Conservation (phyloP, 2,329 filamentous ascomycete genomes). For the Drechslerella stenobrocha region DNA sequence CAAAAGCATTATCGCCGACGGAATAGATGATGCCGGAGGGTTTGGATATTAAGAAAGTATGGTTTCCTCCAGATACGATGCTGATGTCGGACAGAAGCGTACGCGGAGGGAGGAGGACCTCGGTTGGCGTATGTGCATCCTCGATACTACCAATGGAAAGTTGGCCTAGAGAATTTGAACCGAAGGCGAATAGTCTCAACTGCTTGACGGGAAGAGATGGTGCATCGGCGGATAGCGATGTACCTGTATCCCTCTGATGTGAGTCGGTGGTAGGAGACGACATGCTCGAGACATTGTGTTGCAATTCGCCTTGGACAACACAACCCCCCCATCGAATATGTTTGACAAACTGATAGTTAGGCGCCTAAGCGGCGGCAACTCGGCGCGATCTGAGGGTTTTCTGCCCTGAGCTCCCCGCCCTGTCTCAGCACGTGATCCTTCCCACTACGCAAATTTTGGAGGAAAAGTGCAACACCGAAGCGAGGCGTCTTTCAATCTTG, state of each 20-base stretch:
- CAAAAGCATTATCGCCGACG: slow-evolving; percentile 65
- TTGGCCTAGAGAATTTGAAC: slow-evolving; percentile 62
- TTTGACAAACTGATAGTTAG: not conserved
- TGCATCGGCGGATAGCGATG: slow-evolving; percentile 1
- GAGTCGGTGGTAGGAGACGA: no score
- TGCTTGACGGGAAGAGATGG: not conserved
- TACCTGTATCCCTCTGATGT: no score
- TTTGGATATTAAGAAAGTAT: slow-evolving; percentile 72
- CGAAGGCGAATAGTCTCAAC: slow-evolving; percentile 57
- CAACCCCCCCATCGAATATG: not conserved
- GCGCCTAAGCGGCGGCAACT: not conserved
- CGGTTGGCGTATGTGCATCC: slow-evolving; percentile 55
- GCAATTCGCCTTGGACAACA: not conserved
- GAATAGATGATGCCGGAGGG: slow-evolving; percentile 62
- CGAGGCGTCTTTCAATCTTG: slow-evolving; percentile 42
- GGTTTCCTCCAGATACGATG: slow-evolving; percentile 76
- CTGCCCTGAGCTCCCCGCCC: slow-evolving; percentile 34
- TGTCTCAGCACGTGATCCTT: slow-evolving; percentile 28
- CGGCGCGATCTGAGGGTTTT: slow-evolving; percentile 22
- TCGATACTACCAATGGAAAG: slow-evolving; percentile 59
- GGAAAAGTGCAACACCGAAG: slow-evolving; percentile 37
- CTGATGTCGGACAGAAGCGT: slow-evolving; percentile 47
- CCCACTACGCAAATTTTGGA: slow-evolving; percentile 38
- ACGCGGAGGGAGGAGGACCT: slow-evolving; percentile 54
- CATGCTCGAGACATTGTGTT: slow-evolving; percentile 1